phyloP scores from a whole-genome alignment of 2,329 filamentous ascomycete species.

The Alternaria arbusti region DNA sequence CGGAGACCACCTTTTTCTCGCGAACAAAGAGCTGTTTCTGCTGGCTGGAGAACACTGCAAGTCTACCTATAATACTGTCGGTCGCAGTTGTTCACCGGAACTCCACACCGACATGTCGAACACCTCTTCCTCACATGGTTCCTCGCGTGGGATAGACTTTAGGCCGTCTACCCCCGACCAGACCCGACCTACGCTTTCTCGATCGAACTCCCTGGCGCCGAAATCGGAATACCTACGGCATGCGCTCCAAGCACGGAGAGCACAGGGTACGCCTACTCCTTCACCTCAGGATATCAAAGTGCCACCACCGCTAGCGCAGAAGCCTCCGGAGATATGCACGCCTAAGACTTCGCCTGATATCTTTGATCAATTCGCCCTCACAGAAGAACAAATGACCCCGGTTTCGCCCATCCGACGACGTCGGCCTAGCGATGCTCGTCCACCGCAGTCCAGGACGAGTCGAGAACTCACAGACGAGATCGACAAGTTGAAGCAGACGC shows the following conservation, averaged over 20 bases:
- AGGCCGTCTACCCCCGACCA: conserved; percentile 27
- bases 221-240: conserved; percentile 43
- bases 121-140: conserved; percentile 24
- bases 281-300: conserved; percentile 12
- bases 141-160: conserved; percentile 19
- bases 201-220: conserved; percentile 34
- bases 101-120: conserved; percentile 30
- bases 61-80: background rate
- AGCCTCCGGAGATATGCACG: conserved; percentile 7
- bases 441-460: conserved; percentile 35
- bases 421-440: conserved; percentile 32
- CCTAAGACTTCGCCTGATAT: conserved; percentile 22
- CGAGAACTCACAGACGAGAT: conserved; percentile 37
- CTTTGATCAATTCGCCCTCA: conserved; percentile 37
- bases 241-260: conserved; percentile 41
- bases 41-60: background rate
- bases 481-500: conserved; percentile 30
- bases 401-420: conserved; percentile 38
- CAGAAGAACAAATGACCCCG: conserved; percentile 36
- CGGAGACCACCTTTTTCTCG: background rate
- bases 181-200: conserved; percentile 12
- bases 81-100: background rate
- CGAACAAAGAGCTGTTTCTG: conserved; percentile 7
- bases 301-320: conserved; percentile 5
- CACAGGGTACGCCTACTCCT: conserved; percentile 27